Conservation (phyloP, 768 basidiomycete species). For the Tremella mesenterica region DNA sequence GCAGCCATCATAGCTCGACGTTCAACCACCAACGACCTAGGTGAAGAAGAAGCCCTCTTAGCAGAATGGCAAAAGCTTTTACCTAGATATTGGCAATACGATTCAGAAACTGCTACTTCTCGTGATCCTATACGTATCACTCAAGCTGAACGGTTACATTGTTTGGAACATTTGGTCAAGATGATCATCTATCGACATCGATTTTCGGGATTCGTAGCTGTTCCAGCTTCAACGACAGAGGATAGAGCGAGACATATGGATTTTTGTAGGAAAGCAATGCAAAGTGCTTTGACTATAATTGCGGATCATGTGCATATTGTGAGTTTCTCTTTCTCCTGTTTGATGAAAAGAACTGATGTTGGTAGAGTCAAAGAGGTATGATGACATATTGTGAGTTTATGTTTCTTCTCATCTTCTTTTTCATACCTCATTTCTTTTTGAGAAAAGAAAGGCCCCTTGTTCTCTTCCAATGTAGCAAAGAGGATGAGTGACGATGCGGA, state of each 20-base stretch:
- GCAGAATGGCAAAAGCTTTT: slow-evolving; percentile 68
- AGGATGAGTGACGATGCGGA: too few relatives aligned
- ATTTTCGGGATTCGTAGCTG: slow-evolving; percentile 47
- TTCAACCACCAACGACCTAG: slow-evolving; percentile 36
- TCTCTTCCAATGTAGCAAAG: too few relatives aligned
- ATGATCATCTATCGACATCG: slow-evolving; percentile 84
- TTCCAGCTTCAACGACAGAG: slow-evolving; percentile 49
- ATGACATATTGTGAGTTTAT: slow-evolving; percentile 81
- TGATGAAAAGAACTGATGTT: neutral
- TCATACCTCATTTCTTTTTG: too few relatives aligned
- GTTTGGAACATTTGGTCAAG: slow-evolving; percentile 75
- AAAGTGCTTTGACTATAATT: slow-evolving; percentile 71
- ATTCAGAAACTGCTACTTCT: slow-evolving; percentile 67
- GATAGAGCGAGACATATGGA: slow-evolving; percentile 53
- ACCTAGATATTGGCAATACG: slow-evolving; percentile 70
- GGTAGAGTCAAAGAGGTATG: slow-evolving; percentile 57
- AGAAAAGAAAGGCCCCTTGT: too few relatives aligned
- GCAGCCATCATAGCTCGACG: slow-evolving; percentile 58
- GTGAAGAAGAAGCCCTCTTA: slow-evolving; percentile 68
- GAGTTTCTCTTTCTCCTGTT: slow-evolving; percentile 27
- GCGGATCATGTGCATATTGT: slow-evolving; percentile 75
- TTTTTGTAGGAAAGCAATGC: slow-evolving; percentile 55
- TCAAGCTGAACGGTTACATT: slow-evolving; percentile 76
- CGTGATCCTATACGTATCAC: slow-evolving; percentile 83
- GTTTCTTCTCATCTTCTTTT: too few relatives aligned